Conservation (phyloP, 1,284 basidiomycete genomes). For the Rhodotorula sp. region DNA sequence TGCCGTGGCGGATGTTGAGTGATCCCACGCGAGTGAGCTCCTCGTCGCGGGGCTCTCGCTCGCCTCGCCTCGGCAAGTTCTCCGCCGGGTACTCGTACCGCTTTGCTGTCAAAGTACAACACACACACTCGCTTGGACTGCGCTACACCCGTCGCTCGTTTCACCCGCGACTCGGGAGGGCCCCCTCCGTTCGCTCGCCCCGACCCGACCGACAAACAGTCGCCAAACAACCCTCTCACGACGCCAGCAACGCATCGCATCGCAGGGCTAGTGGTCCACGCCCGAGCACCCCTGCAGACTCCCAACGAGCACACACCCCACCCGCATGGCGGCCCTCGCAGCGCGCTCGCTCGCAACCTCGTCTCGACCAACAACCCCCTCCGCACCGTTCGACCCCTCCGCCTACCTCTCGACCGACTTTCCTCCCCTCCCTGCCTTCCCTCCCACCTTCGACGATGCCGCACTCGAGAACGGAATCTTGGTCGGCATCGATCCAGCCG, state of each 20-base stretch:
- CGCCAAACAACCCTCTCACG: neutral
- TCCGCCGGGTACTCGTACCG: neutral
- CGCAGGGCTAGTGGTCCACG: neutral
- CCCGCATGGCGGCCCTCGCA: neutral
- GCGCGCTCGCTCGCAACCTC: neutral
- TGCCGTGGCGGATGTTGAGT: neutral
- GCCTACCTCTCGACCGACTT: constrained; percentile 2
- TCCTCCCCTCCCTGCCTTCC: neutral
- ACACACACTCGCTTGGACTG: neutral
- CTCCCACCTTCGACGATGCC: neutral
- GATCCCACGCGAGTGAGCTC: neutral
- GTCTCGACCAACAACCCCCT: constrained; percentile 3
- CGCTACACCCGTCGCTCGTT: neutral
- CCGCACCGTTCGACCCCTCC: constrained; percentile 2
- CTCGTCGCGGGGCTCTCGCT: neutral
- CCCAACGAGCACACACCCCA: neutral
- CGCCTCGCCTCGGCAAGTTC: neutral
- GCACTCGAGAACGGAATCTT: neutral
- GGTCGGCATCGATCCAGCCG: too few species aligned
- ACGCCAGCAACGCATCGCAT: neutral
- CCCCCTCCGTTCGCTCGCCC: neutral
- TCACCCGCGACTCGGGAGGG: neutral
- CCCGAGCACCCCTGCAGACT: neutral
- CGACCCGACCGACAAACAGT: too few species aligned
- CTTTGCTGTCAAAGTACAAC: neutral